These are phyloP conservation scores for Diplodia mutila DNA, from an alignment of 2,329 filamentous ascomycete genomes.

Conservation along the genomic window DNA sequence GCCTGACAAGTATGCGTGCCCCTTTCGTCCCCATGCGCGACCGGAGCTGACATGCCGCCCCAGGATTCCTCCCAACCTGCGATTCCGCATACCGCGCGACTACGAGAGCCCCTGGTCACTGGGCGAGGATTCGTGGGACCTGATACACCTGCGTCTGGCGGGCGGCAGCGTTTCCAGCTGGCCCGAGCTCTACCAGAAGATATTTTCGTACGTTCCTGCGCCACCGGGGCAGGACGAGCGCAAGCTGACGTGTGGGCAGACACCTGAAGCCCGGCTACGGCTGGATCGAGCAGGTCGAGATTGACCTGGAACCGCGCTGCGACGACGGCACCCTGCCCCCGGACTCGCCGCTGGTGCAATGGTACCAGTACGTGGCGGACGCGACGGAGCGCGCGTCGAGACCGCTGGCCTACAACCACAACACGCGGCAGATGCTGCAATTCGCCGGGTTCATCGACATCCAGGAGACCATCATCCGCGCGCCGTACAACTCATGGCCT, in stretches of 20 bases:
- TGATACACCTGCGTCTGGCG: conserved; percentile 82
- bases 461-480: conserved; percentile 66
- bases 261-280: conserved; percentile 78
- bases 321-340: conserved; percentile 66
- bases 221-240: neutral
- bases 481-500: conserved; percentile 77
- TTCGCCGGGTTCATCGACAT: conserved; percentile 80
- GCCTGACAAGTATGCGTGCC: conserved; percentile 54
- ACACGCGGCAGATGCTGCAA: conserved; percentile 65
- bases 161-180: conserved; percentile 78
- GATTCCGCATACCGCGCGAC: conserved; percentile 70
- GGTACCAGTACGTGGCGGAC: conserved; percentile 70
- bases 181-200: conserved; percentile 72
- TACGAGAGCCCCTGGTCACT: conserved; percentile 76
- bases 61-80: conserved; percentile 72
- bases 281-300: conserved; percentile 83
- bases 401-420: conserved; percentile 67
- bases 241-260: conserved; percentile 47
- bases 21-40: neutral
- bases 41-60: conserved; percentile 31
- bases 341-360: conserved; percentile 64
- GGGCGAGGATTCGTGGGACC: conserved; percentile 72
- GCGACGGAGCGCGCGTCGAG: conserved; percentile 69
- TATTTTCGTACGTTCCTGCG: conserved; percentile 60
- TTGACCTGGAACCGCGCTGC: conserved; percentile 77